Base-by-base conservation (phyloP, 2,329 filamentous ascomycete species). In the Xylaria sp. region DNA sequence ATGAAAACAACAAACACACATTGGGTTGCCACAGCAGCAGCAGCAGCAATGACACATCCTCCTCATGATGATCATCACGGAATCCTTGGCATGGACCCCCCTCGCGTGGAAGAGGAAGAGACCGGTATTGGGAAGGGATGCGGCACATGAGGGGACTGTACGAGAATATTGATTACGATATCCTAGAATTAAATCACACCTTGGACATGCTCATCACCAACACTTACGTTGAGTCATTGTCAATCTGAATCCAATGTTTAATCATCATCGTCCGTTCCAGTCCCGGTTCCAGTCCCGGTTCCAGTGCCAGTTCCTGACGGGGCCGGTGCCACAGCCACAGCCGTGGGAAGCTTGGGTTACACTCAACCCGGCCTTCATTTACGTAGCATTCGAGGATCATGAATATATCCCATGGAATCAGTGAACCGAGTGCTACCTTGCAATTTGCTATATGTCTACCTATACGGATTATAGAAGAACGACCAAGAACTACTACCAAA, bases 1-100 rank as follows among this genome's bases (percentile, higher is more conserved):
- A 64, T 63, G 62, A 63, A 60, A 57, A 30, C 56, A 59, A 51
- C 51, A 57, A 50, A 57, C 52, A 55, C 58, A 60, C 58, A 60
- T 60, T 56, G 54, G 53, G 59, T 62, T 52, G 59, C 42, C 48
- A 46, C 51, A 48, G 46, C 54, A 61, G 55, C 47, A 57, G 54
- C 51, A 52, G 37, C 54, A 61, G 55, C 47, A 57, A 52, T 47
- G 44, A n/a, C 39, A 59, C 42, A 56, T n/a, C 54, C 56, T 48
- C 54, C 50, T 54, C 54, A 54, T 62, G 44, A 53, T 57, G 52
- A 59, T 55, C 16, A 52, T 51, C 53, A 53, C 48, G 35, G 11
- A 30, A 54, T 59, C 30, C 55, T 55, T 57, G 55, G 49, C 51
- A 58, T 48, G 55, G 46, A 34, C 30, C 7, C 57, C 52, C 46